These are phyloP conservation scores for Penicillium simplicissimum DNA, from an alignment of 495 filamentous ascomycete genomes.

Conservation along the genomic window DNA sequence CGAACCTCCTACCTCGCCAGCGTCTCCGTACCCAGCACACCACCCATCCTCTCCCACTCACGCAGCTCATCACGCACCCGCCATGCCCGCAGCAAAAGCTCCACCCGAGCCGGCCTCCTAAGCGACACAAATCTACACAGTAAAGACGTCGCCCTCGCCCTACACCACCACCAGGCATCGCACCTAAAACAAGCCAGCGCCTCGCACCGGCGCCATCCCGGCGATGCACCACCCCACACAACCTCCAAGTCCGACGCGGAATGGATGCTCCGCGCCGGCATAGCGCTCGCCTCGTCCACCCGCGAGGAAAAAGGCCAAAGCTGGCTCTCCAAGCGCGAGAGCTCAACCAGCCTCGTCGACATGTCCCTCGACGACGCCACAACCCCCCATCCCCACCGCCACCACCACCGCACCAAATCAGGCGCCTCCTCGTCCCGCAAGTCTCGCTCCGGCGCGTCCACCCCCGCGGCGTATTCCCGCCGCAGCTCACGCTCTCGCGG, in stretches of 20 bases:
- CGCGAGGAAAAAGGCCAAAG: constrained; percentile 77
- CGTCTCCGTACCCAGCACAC: constrained; percentile 47
- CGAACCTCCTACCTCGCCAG: constrained; percentile 46
- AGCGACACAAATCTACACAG: constrained; percentile 43
- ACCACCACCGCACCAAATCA: constrained; percentile 30
- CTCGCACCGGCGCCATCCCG: constrained; percentile 12
- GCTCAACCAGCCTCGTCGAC: constrained; percentile 66
- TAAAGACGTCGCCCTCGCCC: constrained; percentile 24
- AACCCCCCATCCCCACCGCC: constrained; percentile 12
- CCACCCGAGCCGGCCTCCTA: constrained; percentile 26
- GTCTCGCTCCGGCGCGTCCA: constrained; percentile 43
- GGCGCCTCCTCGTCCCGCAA: constrained; percentile 24
- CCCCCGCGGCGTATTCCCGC: constrained; percentile 35
- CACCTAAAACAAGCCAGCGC: constrained; percentile 19
- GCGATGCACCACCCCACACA: constrained; percentile 7
- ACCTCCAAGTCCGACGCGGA: constrained; percentile 53
- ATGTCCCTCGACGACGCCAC: constrained; percentile 20
- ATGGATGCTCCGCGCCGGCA: constrained; percentile 75
- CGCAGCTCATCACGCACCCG: constrained; percentile 47
- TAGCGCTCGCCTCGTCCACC: constrained; percentile 65
- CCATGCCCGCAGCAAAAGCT: constrained; percentile 43
- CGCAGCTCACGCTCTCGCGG: constrained; percentile 36
- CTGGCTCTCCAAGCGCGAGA: constrained; percentile 73
- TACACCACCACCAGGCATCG: constrained; percentile 26
- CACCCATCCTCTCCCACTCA: constrained; percentile 50